These are phyloP conservation scores for Leccinum griseonigrum DNA, from an alignment of 1,284 basidiomycete species.

Conservation along the genomic window DNA sequence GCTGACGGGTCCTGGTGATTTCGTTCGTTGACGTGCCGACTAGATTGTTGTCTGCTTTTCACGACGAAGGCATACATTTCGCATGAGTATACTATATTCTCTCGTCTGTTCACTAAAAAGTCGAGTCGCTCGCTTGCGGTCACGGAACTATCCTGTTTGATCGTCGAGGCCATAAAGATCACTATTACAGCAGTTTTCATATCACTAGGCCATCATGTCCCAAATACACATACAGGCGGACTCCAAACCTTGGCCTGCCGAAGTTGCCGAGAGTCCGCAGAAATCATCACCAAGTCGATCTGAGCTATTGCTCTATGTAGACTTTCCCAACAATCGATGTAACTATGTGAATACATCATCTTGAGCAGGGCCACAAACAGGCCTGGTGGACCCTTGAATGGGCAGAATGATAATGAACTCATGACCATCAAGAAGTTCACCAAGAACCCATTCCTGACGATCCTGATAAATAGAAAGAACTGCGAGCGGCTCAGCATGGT, in stretches of 20 bases:
- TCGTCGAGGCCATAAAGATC: too few relatives aligned
- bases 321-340: background rate
- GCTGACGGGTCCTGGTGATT: background rate
- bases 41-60: slow-evolving; percentile 60
- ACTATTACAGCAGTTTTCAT: too few relatives aligned
- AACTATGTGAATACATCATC: background rate
- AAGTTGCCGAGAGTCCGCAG: too few relatives aligned
- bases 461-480: background rate
- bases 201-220: too few relatives aligned
- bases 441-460: background rate
- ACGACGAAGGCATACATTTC: slow-evolving; percentile 59
- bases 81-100: slow-evolving; percentile 33
- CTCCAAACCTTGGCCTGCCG: too few relatives aligned
- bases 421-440: background rate
- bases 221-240: too few relatives aligned
- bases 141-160: too few relatives aligned
- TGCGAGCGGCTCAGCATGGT: background rate
- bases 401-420: background rate
- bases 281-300: too few relatives aligned
- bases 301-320: background rate
- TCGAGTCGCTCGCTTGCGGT: background rate
- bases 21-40: slow-evolving; percentile 1
- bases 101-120: background rate
- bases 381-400: background rate
- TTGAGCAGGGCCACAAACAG: background rate